Evolutionary conservation across 2,329 filamentous ascomycete genomes (phyloP), one percentile per base, ranked within the genome.

Genomic region (Colletotrichum tropicicola): DNA sequence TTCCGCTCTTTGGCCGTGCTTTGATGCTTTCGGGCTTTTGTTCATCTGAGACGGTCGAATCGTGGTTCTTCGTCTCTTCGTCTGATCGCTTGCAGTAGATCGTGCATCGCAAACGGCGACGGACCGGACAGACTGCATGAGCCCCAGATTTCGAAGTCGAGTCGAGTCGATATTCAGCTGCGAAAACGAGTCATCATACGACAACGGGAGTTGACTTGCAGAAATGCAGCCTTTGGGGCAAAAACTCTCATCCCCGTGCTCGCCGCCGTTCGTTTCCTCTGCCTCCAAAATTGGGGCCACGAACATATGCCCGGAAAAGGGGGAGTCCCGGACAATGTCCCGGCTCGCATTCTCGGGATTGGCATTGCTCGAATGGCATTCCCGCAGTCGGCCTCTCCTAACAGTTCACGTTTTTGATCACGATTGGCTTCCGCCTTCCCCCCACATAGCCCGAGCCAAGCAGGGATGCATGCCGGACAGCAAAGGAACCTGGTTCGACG

Each of bases 11-110:
- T 17, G 28, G 7, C 25, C 35, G 23, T 43, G 51, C 51, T 54
- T 51, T n/a, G n/a, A 19, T 27, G 13, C 6, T 35, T 32, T 21
- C 13, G 47, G 23, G 27, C 13, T n/a, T 55, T 57, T 57, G 28
- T 48, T 28, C 41, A 39, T 57, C 43, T 57, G 43, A 57, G 30
- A 57, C 43, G 13, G 21, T 19, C 21, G 30, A 57, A 48, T 57
- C 43, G 25, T 17, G 9, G 27, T 19, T 15, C 43, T 4, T 28
- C 41, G 30, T 48, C 54, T 27, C 21, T 39, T 57, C 54, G 8
- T 19, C 9, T 8, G 12, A n/a, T n/a, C n/a, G n/a, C n/a, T n/a
- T n/a, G n/a, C n/a, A 15, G 17, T 15, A 8, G 43, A 57, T 57
- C 54, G 54, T 9, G n/a, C 43, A 47, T 37, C 13, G 54, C 43